Evolutionary conservation across 306 rosid genomes (phyloP), one percentile per base, ranked within the genome.

Genomic region (Albizia julibrissin): DNA sequence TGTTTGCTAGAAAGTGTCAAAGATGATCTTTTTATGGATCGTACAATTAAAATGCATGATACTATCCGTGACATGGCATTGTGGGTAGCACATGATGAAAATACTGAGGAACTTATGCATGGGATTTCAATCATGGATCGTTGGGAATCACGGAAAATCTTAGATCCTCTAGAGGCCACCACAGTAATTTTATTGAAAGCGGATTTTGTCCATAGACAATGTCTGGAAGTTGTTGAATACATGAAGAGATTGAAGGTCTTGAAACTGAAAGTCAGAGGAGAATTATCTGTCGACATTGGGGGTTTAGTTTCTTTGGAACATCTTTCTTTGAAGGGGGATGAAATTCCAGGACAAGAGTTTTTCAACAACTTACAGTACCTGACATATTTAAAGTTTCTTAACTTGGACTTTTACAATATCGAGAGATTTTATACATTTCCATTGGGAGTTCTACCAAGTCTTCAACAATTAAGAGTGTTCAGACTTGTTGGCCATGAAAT

Each of bases 21-120:
- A 66, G 44, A 66, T 66, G 71, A 66, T 31, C 0, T 33, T 6
- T 31, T 33, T 66, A 27, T 65, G 18, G 4, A 6, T 24, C 31
- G 3, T 21, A 22, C 4, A 1, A 2, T 68, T 31, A 67, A 69
- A 13, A 49, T 78, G 81, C 75, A 78, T 19, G 75, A 67, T 24
- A 8, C 43, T 18, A 78, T 78, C 1, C 37, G 19, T 4, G 81
- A 78, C 50, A 66, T 78, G 81, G 75, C 81, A 11, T 3, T 78
- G 2, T 78, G 75, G 67, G 3, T 67, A 47, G 22, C 47, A 4
- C 15, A n/a, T 47, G 44, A 49, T 33, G 22, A 50, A 33, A 37
- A 12, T 21, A 6, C 11, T 31, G 31, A 1, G 50, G 16, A 44
- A 44, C 3, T 9, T 4, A 8, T 19, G 81, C 5, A 77, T 10